phyloP scores from a whole-genome alignment of 176 grass and related monocot species.

The Aegilops sharonensis region DNA sequence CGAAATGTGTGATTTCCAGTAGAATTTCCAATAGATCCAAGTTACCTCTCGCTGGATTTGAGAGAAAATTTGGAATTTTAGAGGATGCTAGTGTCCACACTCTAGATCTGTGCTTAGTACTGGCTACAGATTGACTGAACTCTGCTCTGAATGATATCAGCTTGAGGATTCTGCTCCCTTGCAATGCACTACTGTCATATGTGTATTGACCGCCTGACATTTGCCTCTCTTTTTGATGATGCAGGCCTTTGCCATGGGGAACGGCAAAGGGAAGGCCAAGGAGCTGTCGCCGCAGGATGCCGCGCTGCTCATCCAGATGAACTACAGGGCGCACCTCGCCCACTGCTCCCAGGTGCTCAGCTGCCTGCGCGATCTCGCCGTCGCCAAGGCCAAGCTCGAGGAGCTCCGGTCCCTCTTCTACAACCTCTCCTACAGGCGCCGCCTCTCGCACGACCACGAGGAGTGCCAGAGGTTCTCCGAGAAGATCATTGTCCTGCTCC shows the following conservation, averaged over 20 bases:
- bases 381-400: constrained; percentile 87
- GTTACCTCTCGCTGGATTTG: not conserved
- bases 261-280: constrained; percentile 73
- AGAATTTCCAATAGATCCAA: not conserved
- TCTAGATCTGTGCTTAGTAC: not conserved
- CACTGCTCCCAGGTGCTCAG: constrained; percentile 80
- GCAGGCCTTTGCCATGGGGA: constrained; percentile 61
- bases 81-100: not conserved
- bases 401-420: constrained; percentile 78
- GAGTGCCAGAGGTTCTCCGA: constrained; percentile 80
- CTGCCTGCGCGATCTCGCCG: constrained; percentile 75
- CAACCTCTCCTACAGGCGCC: constrained; percentile 68
- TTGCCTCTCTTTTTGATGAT: not conserved
- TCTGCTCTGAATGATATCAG: not conserved
- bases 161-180: not conserved
- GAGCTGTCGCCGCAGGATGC: constrained; percentile 70
- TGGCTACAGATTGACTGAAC: not conserved
- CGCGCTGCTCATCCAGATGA: constrained; percentile 78
- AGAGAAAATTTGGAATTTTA: not conserved
- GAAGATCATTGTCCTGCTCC: constrained; percentile 89
- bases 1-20: not conserved
- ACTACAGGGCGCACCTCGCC: constrained; percentile 73
- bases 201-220: not conserved
- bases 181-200: not conserved
- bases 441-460: constrained; percentile 38